Evolutionary conservation across 495 filamentous ascomycete genomes (phyloP).

Genomic region (Lophiotrema nucula): DNA sequence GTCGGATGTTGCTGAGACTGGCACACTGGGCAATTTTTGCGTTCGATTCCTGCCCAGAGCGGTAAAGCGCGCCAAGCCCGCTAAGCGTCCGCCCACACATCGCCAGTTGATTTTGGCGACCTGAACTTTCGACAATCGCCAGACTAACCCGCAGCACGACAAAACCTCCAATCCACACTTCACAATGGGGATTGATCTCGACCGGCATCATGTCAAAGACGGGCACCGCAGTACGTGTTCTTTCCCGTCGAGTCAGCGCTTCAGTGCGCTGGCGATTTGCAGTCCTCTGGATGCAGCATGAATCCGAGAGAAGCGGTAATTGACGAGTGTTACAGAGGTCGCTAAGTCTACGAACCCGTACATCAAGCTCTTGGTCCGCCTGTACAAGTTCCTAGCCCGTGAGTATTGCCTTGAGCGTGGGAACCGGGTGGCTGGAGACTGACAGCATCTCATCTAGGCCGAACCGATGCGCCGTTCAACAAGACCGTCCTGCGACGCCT

Average conservation of each 20-base stretch:
- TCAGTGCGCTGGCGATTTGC: slow-evolving; percentile 25
- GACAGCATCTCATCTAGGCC: slow-evolving; percentile 68
- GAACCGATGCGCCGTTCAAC: slow-evolving; percentile 96
- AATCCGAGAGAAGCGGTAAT: slow-evolving; percentile 14
- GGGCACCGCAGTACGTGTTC: slow-evolving; percentile 68
- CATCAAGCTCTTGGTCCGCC: slow-evolving; percentile 95
- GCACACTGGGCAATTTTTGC: too few relatives aligned
- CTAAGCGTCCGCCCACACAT: slow-evolving; percentile 15
- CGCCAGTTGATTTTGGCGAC: slow-evolving; percentile 8
- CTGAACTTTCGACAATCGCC: slow-evolving; percentile 6
- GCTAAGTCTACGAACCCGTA: slow-evolving; percentile 98
- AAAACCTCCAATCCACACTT: slow-evolving; percentile 44
- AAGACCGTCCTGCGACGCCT: slow-evolving; percentile 93
- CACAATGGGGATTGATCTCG: slow-evolving; percentile 61
- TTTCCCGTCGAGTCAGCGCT: slow-evolving; percentile 29
- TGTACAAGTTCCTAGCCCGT: slow-evolving; percentile 98
- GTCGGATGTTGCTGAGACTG: too few relatives aligned
- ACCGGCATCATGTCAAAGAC: slow-evolving; percentile 79
- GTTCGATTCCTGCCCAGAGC: neutral
- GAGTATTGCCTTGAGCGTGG: slow-evolving; percentile 56
- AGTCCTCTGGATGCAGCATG: slow-evolving; percentile 32
- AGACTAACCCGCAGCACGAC: slow-evolving; percentile 17
- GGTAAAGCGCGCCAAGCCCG: slow-evolving; percentile 12
- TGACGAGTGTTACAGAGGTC: slow-evolving; percentile 48
- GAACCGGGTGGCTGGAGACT: too few relatives aligned